These are phyloP conservation scores for Prunus padus DNA, from an alignment of 306 rosid genomes.

Conservation along the genomic window DNA sequence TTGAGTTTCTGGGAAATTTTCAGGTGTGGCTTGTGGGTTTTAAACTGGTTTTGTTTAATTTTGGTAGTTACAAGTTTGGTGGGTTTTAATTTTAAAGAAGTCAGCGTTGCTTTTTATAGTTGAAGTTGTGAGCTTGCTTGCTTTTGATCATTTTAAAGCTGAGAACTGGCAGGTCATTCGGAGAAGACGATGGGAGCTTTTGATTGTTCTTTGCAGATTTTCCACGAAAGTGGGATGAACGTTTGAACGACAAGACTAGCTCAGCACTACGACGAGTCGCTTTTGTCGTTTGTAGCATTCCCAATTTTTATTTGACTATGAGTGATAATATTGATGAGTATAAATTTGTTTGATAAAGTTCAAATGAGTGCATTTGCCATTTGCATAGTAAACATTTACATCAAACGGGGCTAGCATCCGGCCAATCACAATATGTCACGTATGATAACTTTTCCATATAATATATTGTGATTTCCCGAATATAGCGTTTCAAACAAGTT, in stretches of 20 bases:
- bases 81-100: background rate
- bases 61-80: background rate
- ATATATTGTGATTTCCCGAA: accelerated
- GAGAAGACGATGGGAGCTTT: background rate
- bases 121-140: no score
- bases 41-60: background rate
- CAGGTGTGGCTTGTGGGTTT: background rate
- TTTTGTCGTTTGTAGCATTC: no score
- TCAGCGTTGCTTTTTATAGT: background rate
- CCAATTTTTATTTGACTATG: no score
- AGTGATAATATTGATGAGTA: no score
- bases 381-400: no score
- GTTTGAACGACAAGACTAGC: background rate
- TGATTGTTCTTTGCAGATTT: background rate
- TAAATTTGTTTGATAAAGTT: no score
- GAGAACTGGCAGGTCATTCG: background rate
- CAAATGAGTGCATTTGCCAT: no score
- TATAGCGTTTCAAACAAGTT: no score
- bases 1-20: constrained; percentile 1
- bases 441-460: no score
- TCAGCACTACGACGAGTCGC: background rate
- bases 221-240: background rate
- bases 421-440: no score
- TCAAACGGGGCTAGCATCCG: no score
- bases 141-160: background rate